Base-by-base conservation (phyloP, 2,329 filamentous ascomycete species). In the Clarireedia paspali region DNA sequence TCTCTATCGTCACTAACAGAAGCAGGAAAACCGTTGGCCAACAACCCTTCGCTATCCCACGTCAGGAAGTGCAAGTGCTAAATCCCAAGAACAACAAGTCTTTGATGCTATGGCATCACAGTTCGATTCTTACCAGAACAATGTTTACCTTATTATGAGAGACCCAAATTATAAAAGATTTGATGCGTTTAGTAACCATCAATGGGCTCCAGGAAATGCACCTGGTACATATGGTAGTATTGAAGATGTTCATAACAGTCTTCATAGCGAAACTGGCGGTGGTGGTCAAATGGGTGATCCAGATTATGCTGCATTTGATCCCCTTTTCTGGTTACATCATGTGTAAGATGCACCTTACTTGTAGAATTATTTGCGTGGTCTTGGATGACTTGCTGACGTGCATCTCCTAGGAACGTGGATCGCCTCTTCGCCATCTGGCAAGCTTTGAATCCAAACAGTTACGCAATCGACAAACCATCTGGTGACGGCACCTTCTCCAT, bases 341-440 rank as follows among this genome's bases (percentile, higher is more conserved):
- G 46, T 47, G 61, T 64, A 55, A 53, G 62, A 60, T 14, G 1
- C 27, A 12, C 6, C 6, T 9, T 30, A 30, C 7, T 30, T 10
- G 3, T 30, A 30, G 27, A 3, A 9, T 20, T 0, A 1, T n/a
- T 23, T 15, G 1, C n/a, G 15, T 20, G 3, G 27, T 9, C 10
- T 30, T 30, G 3, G 27, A 30, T 30, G 9, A 30, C 27, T 36
- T 49, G 1, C 26, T 54, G 26, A 54, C n/a, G 14, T 9, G 14
- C 4, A 48, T 27, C n/a, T 1, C 1, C 17, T 10, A 66, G 63
- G 2, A 91, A 88, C 70, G 79, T 90, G 6, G 89, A 95, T 66
- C 81, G 89, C 2, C 70, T 88, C 27, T 82, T 90, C 60, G 82
- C 88, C 34, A 79, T 95, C 59, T 94, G 88, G 88, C 88, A 94